Evolutionary conservation across 2,329 filamentous ascomycete genomes (phyloP), one percentile per base, ranked within the genome.

Genomic region (Colletotrichum australisinense): DNA sequence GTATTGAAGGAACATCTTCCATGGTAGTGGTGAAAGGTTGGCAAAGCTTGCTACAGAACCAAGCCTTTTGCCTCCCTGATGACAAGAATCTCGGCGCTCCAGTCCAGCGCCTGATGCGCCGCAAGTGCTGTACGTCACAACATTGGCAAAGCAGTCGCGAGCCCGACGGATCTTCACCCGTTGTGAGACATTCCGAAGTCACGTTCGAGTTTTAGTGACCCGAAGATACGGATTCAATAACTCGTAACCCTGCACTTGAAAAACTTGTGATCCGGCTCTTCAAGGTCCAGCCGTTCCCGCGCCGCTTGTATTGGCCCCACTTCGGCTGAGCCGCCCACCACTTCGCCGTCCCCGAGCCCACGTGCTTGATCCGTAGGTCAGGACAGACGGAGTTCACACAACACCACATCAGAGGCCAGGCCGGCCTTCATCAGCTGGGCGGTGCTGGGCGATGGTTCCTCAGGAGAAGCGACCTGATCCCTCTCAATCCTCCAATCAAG

Each of bases 321-420:
- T 32, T 28, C 67, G 60, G 67, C 60, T 60, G 53, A n/a, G 30
- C 70, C 55, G 24, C 52, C 66, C 67, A 60, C 32, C 55, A 46
- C 59, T 49, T 60, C 35, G 53, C 66, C 42, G 59, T 42, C 30
- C 6, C 60, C 67, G 70, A 70, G 24, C 56, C 70, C 70, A 73
- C 70, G 70, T 73, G 70, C 70, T 73, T 19, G 16, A 49, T 70
- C 68, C 67, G 60, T 70, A 70, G 70, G 70, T 60, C 60, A 70
- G 67, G 70, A 73, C 46, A 42, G 57, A 24, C 46, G 19, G 67
- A 59, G 28, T n/a, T 63, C 5, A 49, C 60, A 35, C 60, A 53
- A 32, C 28, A 28, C 46, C 53, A 22, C 58, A 16, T 30, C n/a
- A 32, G 16, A 42, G 46, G 67, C 60, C 60, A 73, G 65, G 60